phyloP scores from a whole-genome alignment of 768 basidiomycete genomes.

The Polyporus arcularius region DNA sequence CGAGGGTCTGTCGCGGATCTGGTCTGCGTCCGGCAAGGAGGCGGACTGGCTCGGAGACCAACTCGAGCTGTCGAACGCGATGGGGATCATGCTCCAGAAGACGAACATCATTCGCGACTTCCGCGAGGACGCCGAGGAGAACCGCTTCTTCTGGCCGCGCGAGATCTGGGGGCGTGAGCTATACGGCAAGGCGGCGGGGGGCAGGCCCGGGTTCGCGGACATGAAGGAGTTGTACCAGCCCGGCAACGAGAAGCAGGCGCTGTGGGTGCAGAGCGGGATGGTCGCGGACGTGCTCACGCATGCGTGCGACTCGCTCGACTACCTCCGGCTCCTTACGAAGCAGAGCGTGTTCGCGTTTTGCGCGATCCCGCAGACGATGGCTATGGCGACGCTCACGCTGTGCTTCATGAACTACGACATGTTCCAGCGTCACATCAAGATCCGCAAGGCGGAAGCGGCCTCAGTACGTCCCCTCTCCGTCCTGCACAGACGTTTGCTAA shows the following conservation, averaged over 20 bases:
- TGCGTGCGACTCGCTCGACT: constrained; percentile 84
- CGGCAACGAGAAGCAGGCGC: constrained; percentile 61
- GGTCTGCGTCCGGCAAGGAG: constrained; percentile 85
- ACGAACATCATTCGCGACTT: constrained; percentile 98
- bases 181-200: constrained; percentile 45
- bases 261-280: constrained; percentile 88
- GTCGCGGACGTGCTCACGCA: constrained; percentile 85
- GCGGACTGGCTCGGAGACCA: constrained; percentile 70
- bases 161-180: constrained; percentile 77
- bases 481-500: not conserved
- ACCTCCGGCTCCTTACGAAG: constrained; percentile 81
- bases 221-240: constrained; percentile 67
- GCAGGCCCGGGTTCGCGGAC: constrained; percentile 50
- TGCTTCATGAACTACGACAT: constrained; percentile 93
- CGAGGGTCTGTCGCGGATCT: constrained; percentile 89
- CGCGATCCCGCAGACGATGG: constrained; percentile 93
- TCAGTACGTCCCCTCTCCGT: constrained; percentile 46
- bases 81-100: constrained; percentile 96
- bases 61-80: constrained; percentile 87
- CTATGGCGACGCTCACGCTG: constrained; percentile 87
- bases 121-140: constrained; percentile 85
- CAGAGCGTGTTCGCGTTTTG: constrained; percentile 96
- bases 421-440: constrained; percentile 90
- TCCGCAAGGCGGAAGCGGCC: constrained; percentile 89
- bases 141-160: constrained; percentile 90